A percentile compares a stretch with the other conserved stretches of the same genome.
phyloP scores from a whole-genome alignment of 1,139 yeast species.

The Wickerhamomyces sp. region DNA sequence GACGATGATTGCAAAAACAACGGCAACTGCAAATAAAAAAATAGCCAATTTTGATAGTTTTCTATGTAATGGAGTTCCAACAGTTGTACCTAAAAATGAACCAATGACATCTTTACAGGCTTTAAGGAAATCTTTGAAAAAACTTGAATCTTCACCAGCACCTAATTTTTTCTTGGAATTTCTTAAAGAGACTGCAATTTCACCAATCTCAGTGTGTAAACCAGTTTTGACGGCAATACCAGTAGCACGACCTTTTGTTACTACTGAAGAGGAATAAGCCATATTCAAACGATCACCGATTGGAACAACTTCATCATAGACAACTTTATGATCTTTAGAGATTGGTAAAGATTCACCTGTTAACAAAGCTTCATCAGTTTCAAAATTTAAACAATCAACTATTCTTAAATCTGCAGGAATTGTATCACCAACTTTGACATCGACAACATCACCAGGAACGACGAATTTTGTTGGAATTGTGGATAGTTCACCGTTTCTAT shows the following conservation, averaged over 20 bases:
- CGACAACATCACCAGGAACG: slow-evolving; percentile 73
- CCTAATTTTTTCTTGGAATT: slow-evolving; percentile 31
- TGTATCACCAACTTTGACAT: slow-evolving; percentile 69
- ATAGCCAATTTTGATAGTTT: slow-evolving; percentile 68
- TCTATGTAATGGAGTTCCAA: slow-evolving; percentile 74
- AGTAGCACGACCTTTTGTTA: slow-evolving; percentile 71
- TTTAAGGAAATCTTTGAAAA: slow-evolving; percentile 25
- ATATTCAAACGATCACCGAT: slow-evolving; percentile 75
- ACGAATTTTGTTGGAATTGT: slow-evolving; percentile 63
- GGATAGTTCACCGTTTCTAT: slow-evolving; percentile 56
- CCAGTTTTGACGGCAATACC: slow-evolving; percentile 70
- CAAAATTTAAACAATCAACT: slow-evolving; percentile 58
- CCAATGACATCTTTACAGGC: slow-evolving; percentile 52
- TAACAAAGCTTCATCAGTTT: slow-evolving; percentile 74
- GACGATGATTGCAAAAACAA: slow-evolving; percentile 69
- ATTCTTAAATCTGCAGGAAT: slow-evolving; percentile 74
- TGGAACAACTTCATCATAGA: slow-evolving; percentile 46
- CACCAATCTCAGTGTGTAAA: slow-evolving; percentile 69
- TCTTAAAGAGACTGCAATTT: slow-evolving; percentile 62
- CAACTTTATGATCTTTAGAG: slow-evolving; percentile 43
- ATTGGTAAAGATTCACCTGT: slow-evolving; percentile 82
- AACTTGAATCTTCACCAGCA: slow-evolving; percentile 45
- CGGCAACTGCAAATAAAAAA: slow-evolving; percentile 63
- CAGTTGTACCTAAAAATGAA: slow-evolving; percentile 65
- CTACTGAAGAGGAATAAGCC: slow-evolving; percentile 68